Base-by-base conservation (phyloP, 2,329 filamentous ascomycete genomes). In the Fusarium brevicatenulatum region DNA sequence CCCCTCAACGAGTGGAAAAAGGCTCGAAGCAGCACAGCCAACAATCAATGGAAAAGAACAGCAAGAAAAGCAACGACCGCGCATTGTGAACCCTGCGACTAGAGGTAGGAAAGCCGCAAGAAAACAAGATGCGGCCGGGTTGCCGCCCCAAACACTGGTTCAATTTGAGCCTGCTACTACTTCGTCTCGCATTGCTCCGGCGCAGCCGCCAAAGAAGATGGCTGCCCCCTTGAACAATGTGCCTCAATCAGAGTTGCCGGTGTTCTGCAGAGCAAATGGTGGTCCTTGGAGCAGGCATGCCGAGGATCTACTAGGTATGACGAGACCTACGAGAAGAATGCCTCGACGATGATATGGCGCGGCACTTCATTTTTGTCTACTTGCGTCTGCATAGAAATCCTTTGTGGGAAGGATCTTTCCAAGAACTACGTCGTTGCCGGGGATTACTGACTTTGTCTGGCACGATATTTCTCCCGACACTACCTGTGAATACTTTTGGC, bases 281-380 rank as follows among this genome's bases (percentile, higher is more conserved):
- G 91, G 91, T 6, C 88, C 91, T 1, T 93, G 91, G 91, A 93
- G 90, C 73, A 87, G 85, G 30, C 91, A 93, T 77, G 91, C 91
- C 2, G 85, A 89, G 72, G 91, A 93, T 78, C 77, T 93, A 52
- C 87, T 93, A 70, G 90, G 88, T 42, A 87, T 84, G 76, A 89
- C 86, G 76, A 85, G 89, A 53, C 91, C 91, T 40, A 83, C 53
- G 79, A 71, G 64, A 57, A 68, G 62, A 40, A 52, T 46, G 19
- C 34, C 50, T 23, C 66, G 63, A 37, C 53, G 62, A 37, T 65
- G 52, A 69, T 55, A n/a, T n/a, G n/a, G 42, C 28, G 37, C 21
- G n/a, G 34, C 16, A 37, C 21, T 9, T 18, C 12, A 15, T 12
- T 23, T n/a, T 50, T 32, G 50, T 54, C n/a, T 37, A 28, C 34